Evolutionary conservation across 2,329 filamentous ascomycete species (phyloP).

Genomic region (Apiospora pterosperma): DNA sequence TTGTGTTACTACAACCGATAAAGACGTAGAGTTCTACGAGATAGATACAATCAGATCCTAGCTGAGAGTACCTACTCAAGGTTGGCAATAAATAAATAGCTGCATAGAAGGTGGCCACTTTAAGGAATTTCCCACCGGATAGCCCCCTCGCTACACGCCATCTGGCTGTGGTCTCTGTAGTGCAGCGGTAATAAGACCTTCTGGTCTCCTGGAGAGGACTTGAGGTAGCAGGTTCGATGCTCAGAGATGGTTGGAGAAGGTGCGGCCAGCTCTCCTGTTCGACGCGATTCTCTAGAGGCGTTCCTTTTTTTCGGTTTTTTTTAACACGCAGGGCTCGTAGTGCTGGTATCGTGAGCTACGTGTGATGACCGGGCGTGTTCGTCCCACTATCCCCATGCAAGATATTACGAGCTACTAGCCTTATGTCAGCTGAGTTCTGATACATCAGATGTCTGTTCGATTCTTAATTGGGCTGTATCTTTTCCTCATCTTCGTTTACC

Average conservation of each 20-base stretch:
- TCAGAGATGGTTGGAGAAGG: background rate
- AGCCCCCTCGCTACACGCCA: background rate
- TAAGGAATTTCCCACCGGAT: background rate
- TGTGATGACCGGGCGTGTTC: background rate
- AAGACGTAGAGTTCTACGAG: no score
- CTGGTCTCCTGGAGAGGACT: background rate
- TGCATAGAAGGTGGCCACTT: background rate
- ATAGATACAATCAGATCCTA: background rate
- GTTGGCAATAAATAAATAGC: background rate
- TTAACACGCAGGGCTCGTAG: no score
- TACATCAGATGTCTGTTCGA: background rate
- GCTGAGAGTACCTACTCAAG: background rate
- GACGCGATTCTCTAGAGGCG: background rate
- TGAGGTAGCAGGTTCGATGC: constrained; percentile 1
- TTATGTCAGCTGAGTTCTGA: background rate
- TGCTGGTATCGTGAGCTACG: background rate
- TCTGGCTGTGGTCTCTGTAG: background rate
- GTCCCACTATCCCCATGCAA: background rate
- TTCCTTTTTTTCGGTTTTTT: background rate
- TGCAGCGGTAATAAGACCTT: background rate
- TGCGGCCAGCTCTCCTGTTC: background rate
- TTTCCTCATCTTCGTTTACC: background rate
- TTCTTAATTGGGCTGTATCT: background rate
- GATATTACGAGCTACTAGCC: background rate
- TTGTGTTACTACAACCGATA: no score